Conservation (phyloP, 2,329 filamentous ascomycete genomes). For the Hypomyces perniciosus region DNA sequence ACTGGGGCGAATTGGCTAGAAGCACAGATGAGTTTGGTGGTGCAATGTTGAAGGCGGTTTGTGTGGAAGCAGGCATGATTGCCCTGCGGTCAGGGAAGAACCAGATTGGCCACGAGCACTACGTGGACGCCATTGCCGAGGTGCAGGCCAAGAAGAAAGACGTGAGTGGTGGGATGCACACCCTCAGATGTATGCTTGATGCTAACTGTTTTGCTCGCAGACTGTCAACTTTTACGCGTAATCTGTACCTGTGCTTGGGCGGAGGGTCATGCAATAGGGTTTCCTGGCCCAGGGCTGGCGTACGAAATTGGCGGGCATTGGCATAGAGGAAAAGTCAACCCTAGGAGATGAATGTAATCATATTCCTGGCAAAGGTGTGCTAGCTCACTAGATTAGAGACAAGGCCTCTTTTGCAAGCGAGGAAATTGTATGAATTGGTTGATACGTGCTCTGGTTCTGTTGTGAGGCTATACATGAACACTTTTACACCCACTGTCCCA, state of each 20-base stretch:
- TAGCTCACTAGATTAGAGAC: slow-evolving; percentile 9
- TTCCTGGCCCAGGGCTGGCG: slow-evolving; percentile 3
- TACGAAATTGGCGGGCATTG: slow-evolving; percentile 6
- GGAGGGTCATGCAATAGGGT: background rate
- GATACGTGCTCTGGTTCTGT: too few species aligned
- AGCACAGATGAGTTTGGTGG: slow-evolving; percentile 98
- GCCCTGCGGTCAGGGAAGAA: slow-evolving; percentile 87
- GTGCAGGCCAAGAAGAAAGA: slow-evolving; percentile 97
- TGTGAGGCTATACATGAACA: too few species aligned
- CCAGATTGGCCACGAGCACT: slow-evolving; percentile 97
- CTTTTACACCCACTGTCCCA: too few species aligned
- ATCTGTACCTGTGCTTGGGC: slow-evolving; percentile 13
- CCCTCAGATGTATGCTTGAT: background rate
- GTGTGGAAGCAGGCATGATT: slow-evolving; percentile 99
- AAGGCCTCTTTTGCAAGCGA: slow-evolving; percentile 9
- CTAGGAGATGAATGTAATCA: slow-evolving; percentile 6
- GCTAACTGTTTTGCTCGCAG: slow-evolving; percentile 24
- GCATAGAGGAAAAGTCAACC: slow-evolving; percentile 12
- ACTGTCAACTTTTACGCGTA: slow-evolving; percentile 54
- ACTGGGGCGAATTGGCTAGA: slow-evolving; percentile 91
- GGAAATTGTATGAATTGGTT: background rate
- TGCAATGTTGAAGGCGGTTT: slow-evolving; percentile 96
- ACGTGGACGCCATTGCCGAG: slow-evolving; percentile 95
- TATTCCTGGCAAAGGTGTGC: slow-evolving; percentile 7
- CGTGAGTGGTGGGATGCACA: slow-evolving; percentile 35